Percentiles rank a stretch among this genome's conserved stretches.
Evolutionary conservation across 1,284 basidiomycete species (phyloP).

Genomic region (Ceratobasidium papillatum): DNA sequence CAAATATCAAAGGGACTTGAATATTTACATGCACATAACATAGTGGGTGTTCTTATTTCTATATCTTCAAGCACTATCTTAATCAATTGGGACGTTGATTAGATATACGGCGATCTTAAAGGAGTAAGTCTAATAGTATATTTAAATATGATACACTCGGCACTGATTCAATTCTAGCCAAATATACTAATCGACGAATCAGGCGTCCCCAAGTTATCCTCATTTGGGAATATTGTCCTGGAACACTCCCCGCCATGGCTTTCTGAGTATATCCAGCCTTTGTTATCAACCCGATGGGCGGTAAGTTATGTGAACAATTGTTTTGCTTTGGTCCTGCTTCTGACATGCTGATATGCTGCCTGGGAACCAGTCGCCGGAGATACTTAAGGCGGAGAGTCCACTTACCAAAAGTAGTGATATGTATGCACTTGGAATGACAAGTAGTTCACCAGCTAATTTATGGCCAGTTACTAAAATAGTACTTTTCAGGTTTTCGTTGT

Average conservation of each 20-base stretch:
- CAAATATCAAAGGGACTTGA: neutral
- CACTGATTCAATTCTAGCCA: neutral
- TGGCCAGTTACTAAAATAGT: neutral
- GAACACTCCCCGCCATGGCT: neutral
- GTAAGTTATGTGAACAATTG: neutral
- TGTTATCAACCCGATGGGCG: neutral
- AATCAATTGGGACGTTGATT: too few species aligned
- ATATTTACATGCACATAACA: neutral
- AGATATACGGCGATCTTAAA: conserved; percentile 2
- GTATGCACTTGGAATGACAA: conserved; percentile 16
- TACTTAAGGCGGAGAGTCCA: neutral
- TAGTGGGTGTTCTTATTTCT: neutral
- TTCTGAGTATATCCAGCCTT: too few species aligned
- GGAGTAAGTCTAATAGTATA: neutral
- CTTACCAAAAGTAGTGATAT: neutral
- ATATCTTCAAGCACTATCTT: neutral
- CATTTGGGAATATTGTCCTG: neutral
- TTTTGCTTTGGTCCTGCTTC: neutral
- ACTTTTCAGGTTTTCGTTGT: neutral
- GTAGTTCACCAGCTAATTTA: neutral
- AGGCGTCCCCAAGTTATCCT: neutral
- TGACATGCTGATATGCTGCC: neutral
- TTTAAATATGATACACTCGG: neutral
- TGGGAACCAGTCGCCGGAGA: neutral
- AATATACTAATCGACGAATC: neutral